Evolutionary conservation across 192 early-diverging fungal genomes (phyloP).

Genomic region (Spizellomyces sp.): DNA sequence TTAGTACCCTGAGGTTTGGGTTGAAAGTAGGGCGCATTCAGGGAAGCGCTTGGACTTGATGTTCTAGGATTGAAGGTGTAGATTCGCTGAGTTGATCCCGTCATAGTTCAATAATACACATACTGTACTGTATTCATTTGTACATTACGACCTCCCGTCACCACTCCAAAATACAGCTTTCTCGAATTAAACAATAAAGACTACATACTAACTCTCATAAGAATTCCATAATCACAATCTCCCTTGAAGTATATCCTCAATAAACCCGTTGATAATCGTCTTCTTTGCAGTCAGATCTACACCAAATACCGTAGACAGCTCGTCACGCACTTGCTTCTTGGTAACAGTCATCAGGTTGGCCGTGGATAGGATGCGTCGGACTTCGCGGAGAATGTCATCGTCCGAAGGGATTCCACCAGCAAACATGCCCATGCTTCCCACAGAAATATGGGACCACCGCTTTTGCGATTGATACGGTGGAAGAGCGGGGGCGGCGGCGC

Average conservation of each 20-base stretch:
- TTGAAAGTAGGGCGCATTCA: too few species aligned
- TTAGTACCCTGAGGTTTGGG: too few species aligned
- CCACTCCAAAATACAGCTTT: too few species aligned
- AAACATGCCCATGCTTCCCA: neutral
- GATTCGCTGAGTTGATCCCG: too few species aligned
- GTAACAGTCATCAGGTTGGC: slow-evolving; percentile 98
- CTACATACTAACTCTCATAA: too few species aligned
- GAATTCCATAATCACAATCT: slow-evolving; percentile 10
- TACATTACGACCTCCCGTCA: too few species aligned
- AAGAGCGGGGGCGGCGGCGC: slow-evolving; percentile 6
- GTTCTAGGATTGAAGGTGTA: too few species aligned
- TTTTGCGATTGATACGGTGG: slow-evolving; percentile 15
- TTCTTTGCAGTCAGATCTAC: slow-evolving; percentile 82
- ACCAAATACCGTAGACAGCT: slow-evolving; percentile 76
- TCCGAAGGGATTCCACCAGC: slow-evolving; percentile 28
- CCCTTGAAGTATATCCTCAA: slow-evolving; percentile 57
- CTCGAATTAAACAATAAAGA: too few species aligned
- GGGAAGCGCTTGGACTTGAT: too few species aligned
- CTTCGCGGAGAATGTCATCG: slow-evolving; percentile 49
- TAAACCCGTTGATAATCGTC: slow-evolving; percentile 79
- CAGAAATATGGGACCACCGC: neutral
- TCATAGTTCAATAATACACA: too few species aligned
- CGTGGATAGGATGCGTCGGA: slow-evolving; percentile 68
- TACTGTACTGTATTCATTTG: too few species aligned
- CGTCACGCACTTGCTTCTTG: slow-evolving; percentile 95